phyloP scores from a whole-genome alignment of 2,329 filamentous ascomycete species.

The Mycosphaerelloides madeirae region DNA sequence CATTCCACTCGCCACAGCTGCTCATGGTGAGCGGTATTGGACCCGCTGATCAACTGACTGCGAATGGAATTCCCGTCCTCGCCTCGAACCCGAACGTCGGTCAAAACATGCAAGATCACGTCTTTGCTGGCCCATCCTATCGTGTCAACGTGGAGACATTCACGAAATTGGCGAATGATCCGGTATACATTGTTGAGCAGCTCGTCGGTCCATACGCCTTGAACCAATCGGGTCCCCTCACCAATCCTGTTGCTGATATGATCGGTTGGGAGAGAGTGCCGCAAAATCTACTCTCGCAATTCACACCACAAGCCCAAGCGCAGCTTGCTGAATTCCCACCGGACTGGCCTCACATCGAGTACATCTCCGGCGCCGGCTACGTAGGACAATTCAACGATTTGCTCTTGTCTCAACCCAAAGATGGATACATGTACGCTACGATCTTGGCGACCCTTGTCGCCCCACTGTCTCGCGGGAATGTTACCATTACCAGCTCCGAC shows the following conservation, averaged over 20 bases:
- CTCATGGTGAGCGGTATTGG: constrained; percentile 62
- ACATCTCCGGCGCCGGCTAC: constrained; percentile 11
- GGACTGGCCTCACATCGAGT: constrained; percentile 24
- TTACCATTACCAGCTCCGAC: constrained; percentile 10
- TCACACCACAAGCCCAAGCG: constrained; percentile 7
- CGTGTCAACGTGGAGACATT: constrained; percentile 23
- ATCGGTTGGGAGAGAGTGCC: constrained; percentile 22
- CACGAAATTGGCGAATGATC: constrained; percentile 16
- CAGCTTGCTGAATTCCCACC: constrained; percentile 13
- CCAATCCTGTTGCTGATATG: constrained; percentile 16
- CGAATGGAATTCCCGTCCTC: constrained; percentile 49
- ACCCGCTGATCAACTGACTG: constrained; percentile 46
- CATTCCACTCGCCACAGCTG: constrained; percentile 50
- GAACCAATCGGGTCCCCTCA: constrained; percentile 10
- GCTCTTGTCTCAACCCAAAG: constrained; percentile 21
- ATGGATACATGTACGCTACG: constrained; percentile 31
- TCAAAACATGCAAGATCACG: constrained; percentile 59
- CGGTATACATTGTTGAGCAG: constrained; percentile 8
- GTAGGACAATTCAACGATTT: constrained; percentile 3
- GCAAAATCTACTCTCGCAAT: constrained; percentile 6
- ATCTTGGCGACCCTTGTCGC: constrained; percentile 28
- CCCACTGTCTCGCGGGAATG: constrained; percentile 20
- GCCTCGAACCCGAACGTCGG: constrained; percentile 59
- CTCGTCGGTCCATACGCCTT: constrained; percentile 13
- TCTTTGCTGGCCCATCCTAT: constrained; percentile 33